Evolutionary conservation across 495 filamentous ascomycete genomes (phyloP), one percentile per base, ranked within the genome.

Genomic region (Collariella sp.): DNA sequence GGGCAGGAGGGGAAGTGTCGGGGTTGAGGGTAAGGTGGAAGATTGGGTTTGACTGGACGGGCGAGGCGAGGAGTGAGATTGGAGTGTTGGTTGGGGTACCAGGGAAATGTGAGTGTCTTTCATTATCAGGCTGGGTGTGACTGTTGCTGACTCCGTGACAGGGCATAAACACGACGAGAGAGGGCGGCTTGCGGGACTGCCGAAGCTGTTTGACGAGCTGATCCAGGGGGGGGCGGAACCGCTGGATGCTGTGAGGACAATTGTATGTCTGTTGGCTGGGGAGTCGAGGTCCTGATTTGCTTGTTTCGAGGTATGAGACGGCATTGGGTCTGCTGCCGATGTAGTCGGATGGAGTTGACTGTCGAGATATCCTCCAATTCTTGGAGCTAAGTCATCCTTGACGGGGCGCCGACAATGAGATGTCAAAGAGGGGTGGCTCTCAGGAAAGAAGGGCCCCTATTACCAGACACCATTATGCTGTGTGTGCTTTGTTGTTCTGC

Each of bases 21-120:
- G 61, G 49, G 52, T 48, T 74, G 33, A 68, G 76, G n/a, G 64
- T 81, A 15, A 65, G 68, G 62, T 85, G 82, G 82, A 62, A 60
- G 29, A 79, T 83, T 36, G 61, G 66, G 12, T 83, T 85, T 64
- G 80, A 83, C 60, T 83, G 80, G 80, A 80, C 79, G 0, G 82
- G 82, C 5, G 80, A 85, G 62, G 79, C 79, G 5, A 71, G 76
- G 62, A 80, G 74, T 53, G 66, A 65, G 44, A 62, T 84, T 23
- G 58, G 64, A 2, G 71, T 76, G 24, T 52, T 71, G 53, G 70
- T 76, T 3, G 67, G 71, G 11, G 55, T 75, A 18, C 79, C 79
- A 29, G 66, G 64, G 43, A 77, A 70, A 44, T 83, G 81, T 80
- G 64, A 71, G 76, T 47, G 35, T 20, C 24, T 24, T 56, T 22